Conservation (phyloP, 108 stramenopile genomes). For the Nannochloropsis oceanica region DNA sequence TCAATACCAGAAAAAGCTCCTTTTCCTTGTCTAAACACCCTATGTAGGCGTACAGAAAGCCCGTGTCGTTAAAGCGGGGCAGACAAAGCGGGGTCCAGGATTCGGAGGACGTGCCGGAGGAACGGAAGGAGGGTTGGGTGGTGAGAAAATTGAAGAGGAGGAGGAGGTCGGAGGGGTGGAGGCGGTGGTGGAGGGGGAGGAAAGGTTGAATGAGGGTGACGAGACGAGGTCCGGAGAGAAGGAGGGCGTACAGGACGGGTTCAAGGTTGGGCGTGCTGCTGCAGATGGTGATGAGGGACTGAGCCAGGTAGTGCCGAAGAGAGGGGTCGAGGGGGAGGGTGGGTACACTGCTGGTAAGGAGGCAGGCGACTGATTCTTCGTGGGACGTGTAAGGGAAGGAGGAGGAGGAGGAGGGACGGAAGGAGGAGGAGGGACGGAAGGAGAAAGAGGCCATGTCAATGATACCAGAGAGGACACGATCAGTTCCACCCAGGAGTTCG, state of each 20-base stretch:
- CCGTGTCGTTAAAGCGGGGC: constrained; percentile 21
- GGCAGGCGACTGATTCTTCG: not conserved
- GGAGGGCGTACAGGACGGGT: constrained; percentile 8
- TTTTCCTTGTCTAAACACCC: constrained; percentile 5
- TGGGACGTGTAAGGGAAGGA: no score
- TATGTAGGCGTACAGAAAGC: constrained; percentile 27
- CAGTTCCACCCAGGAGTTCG: constrained; percentile 18
- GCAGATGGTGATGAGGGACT: not conserved
- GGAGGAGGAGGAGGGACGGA: no score
- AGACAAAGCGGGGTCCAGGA: constrained; percentile 30
- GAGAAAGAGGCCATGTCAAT: constrained; percentile 5
- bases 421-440: not conserved
- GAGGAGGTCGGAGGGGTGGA: constrained; percentile 15
- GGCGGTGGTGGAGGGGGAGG: constrained; percentile 5
- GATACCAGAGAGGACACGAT: constrained; percentile 3
- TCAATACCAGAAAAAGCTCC: not conserved
- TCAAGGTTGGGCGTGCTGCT: not conserved
- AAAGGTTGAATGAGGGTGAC: constrained; percentile 17
- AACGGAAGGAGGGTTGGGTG: constrained; percentile 18
- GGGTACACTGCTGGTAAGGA: constrained; percentile 8
- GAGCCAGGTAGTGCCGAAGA: constrained; percentile 6
- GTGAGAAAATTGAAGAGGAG: constrained; percentile 19
- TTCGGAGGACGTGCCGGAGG: not conserved
- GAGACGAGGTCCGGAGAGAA: constrained; percentile 22
- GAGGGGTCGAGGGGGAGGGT: constrained; percentile 13